A percentile compares a stretch with the other conserved stretches of the same genome.
Conservation (phyloP, 2,329 filamentous ascomycete species). For the Byssochlamys sp. region DNA sequence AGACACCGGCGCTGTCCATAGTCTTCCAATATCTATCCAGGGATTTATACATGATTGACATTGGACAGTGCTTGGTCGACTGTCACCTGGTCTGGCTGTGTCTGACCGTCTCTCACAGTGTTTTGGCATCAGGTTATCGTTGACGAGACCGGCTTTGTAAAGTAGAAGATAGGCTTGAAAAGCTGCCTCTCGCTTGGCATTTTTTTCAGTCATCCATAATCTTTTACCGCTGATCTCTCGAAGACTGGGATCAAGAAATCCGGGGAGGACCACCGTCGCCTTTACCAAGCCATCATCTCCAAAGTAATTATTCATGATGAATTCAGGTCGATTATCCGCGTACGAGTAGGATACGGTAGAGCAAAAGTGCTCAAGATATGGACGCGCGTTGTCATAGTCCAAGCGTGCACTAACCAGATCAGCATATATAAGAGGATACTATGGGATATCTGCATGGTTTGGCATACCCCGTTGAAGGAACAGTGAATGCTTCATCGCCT, state of each 20-base stretch:
- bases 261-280: slow-evolving; percentile 62
- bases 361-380: slow-evolving; percentile 79
- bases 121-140: slow-evolving; percentile 64
- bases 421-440: background rate
- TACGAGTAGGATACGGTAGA: slow-evolving; percentile 51
- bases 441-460: slow-evolving; percentile 2
- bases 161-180: slow-evolving; percentile 69
- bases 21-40: slow-evolving; percentile 26
- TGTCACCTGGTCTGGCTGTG: slow-evolving; percentile 26
- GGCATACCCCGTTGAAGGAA: slow-evolving; percentile 36
- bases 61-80: slow-evolving; percentile 16
- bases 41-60: slow-evolving; percentile 27
- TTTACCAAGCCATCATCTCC: slow-evolving; percentile 9
- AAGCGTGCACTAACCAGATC: slow-evolving; percentile 50
- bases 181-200: slow-evolving; percentile 69
- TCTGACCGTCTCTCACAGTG: slow-evolving; percentile 27
- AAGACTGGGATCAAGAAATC: slow-evolving; percentile 54
- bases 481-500: slow-evolving; percentile 28
- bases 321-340: slow-evolving; percentile 59
- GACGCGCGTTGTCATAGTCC: slow-evolving; percentile 61
- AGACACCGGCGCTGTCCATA: slow-evolving; percentile 13
- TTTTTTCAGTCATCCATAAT: slow-evolving; percentile 61
- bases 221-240: slow-evolving; percentile 44
- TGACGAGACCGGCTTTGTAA: slow-evolving; percentile 61
- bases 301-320: slow-evolving; percentile 42